Conservation (phyloP, 306 rosid species). For the Glycine soja region DNA sequence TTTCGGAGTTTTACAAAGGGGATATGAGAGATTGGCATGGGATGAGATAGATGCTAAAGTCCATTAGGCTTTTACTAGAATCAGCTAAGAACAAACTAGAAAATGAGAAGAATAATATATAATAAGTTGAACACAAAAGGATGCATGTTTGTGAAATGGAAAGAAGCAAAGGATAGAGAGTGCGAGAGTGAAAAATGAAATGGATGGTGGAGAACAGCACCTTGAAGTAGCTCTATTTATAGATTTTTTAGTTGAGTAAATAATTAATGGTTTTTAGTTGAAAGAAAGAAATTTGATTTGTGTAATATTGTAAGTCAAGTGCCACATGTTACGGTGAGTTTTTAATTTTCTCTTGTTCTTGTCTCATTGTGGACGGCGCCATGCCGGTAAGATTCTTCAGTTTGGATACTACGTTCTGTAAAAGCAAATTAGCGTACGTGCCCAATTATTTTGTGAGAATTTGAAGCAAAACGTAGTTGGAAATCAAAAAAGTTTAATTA, state of each 20-base stretch:
- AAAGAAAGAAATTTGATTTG: neutral
- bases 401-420: neutral
- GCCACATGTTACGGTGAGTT: neutral
- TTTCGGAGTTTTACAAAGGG: neutral
- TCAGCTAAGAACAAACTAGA: neutral
- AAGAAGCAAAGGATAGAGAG: neutral
- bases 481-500: too few relatives aligned
- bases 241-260: neutral
- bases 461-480: neutral
- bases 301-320: neutral
- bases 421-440: neutral
- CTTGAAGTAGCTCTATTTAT: neutral
- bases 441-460: too few relatives aligned
- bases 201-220: neutral
- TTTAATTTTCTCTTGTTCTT: neutral
- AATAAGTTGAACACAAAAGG: neutral
- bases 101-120: neutral
- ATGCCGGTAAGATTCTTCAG: neutral
- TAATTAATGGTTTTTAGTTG: neutral
- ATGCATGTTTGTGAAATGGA: neutral
- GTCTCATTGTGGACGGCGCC: neutral
- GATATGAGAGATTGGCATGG: conserved; percentile 4
- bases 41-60: neutral
- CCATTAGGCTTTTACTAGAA: neutral
- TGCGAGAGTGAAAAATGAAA: neutral